These are phyloP conservation scores for Zea mays DNA, from an alignment of 176 grass and related monocot genomes.

Conservation along the genomic window Zm-B73-REFERENCE-NAM-5.0 NC_050099.1:224725501-224726000, in stretches of 20 bases:
- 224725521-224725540: constrained; percentile 51
- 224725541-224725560: background rate
- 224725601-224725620: background rate
- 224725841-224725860: too few species aligned
- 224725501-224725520: constrained; percentile 69
- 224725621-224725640: constrained; percentile 68
- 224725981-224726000: background rate
- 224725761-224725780: too few species aligned
- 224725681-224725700: constrained; percentile 63
- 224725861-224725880: too few species aligned
- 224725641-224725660: constrained; percentile 57
- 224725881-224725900: too few species aligned
- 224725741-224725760: too few species aligned
- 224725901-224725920: too few species aligned
- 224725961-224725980: background rate
- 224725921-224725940: too few species aligned
- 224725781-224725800: too few species aligned
- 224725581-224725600: background rate
- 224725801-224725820: too few species aligned
- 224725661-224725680: constrained; percentile 74
- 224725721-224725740: too few species aligned
- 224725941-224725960: background rate
- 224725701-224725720: too few species aligned
- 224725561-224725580: background rate
- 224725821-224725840: too few species aligned